A percentile compares a stretch with the other conserved stretches of the same genome.
These are phyloP conservation scores for Pseudoscleropodium purum DNA, from an alignment of 225 moss, liverwort and hornwort species.

Conservation along the genomic window DNA sequence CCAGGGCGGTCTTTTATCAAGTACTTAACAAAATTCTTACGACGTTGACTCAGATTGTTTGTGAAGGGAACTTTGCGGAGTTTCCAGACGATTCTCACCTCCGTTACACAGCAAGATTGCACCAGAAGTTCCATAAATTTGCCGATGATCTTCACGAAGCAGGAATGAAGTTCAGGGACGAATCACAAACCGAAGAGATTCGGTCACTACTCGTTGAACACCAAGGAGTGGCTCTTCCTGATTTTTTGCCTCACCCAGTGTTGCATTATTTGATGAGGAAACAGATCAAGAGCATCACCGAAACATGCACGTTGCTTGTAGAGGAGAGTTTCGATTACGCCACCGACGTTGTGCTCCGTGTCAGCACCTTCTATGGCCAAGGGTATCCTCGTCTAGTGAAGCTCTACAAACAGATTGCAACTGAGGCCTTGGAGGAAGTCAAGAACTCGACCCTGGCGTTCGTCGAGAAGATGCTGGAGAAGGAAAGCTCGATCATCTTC, in stretches of 20 bases:
- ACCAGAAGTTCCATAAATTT: conserved; percentile 13
- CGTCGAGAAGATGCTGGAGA: conserved; percentile 13
- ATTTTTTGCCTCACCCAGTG: conserved; percentile 23
- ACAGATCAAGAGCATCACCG: conserved; percentile 8
- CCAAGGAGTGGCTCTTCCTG: conserved; percentile 13
- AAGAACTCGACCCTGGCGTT: background rate
- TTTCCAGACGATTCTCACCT: background rate
- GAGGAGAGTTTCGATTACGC: conserved; percentile 15
- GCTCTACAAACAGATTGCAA: background rate
- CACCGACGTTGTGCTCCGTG: background rate
- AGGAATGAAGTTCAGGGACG: background rate
- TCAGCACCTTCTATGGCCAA: background rate
- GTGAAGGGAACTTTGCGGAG: conserved; percentile 6
- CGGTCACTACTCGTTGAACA: background rate
- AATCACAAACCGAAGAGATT: background rate
- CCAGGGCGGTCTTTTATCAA: background rate
- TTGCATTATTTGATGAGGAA: conserved; percentile 9
- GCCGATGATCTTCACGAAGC: background rate
- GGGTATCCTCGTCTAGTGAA: conserved; percentile 3
- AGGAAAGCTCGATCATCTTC: conserved; percentile 9
- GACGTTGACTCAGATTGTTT: background rate
- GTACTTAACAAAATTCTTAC: background rate
- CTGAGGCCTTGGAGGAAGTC: background rate
- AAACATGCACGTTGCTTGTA: conserved; percentile 9
- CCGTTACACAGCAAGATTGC: conserved; percentile 14